A percentile compares a stretch with the other conserved stretches of the same genome.
Evolutionary conservation across 805 yeast genomes (phyloP).

Genomic region (Candida andamanensis): DNA sequence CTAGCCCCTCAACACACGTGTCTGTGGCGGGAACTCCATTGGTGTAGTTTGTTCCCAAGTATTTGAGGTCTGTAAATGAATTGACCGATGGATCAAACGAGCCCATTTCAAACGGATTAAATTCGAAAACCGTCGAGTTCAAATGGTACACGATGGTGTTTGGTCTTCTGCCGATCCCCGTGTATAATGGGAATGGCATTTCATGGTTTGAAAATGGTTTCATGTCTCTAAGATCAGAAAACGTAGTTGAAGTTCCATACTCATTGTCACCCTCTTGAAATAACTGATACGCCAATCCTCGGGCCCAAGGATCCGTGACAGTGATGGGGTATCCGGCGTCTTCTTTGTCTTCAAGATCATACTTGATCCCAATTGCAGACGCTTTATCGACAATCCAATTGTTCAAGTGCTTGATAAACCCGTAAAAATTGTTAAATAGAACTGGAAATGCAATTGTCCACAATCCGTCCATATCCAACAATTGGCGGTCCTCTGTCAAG

Average conservation of each 20-base stretch:
- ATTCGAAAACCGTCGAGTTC: constrained; percentile 37
- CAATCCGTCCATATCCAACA: constrained; percentile 20
- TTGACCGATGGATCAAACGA: constrained; percentile 36
- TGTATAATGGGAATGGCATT: constrained; percentile 38
- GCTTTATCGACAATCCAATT: constrained; percentile 18
- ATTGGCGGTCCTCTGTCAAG: constrained; percentile 22
- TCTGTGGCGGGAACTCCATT: constrained; percentile 25
- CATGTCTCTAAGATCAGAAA: constrained; percentile 29
- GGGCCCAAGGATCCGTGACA: constrained; percentile 76
- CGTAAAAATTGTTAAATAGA: constrained; percentile 17
- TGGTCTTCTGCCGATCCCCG: constrained; percentile 33
- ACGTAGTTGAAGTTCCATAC: constrained; percentile 21
- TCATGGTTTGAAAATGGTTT: constrained; percentile 27
- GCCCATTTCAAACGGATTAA: constrained; percentile 40
- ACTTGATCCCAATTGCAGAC: constrained; percentile 41
- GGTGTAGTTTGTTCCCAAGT: constrained; percentile 29
- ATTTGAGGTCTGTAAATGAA: constrained; percentile 32
- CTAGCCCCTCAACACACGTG: constrained; percentile 30
- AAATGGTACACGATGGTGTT: constrained; percentile 23
- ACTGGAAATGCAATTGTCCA: constrained; percentile 18
- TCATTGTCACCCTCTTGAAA: constrained; percentile 25
- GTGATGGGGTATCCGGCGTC: constrained; percentile 64
- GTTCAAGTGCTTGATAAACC: constrained; percentile 25
- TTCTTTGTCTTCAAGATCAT: constrained; percentile 42
- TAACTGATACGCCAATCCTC: constrained; percentile 68